phyloP scores from a whole-genome alignment of 176 grass and related monocot species.

The Hsuehochloa calcarea region DNA sequence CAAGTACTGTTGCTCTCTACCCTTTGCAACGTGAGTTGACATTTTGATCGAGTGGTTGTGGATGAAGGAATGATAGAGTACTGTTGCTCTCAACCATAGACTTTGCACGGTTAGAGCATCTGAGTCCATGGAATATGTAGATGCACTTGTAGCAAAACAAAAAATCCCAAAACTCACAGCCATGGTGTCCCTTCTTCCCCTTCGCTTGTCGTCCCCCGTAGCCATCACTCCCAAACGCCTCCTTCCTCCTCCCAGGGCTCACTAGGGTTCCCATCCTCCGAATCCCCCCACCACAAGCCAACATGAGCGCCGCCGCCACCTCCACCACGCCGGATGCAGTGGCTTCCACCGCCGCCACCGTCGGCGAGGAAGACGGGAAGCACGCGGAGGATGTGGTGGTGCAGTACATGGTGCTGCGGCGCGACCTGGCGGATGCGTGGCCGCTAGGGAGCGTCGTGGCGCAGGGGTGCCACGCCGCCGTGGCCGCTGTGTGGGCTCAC shows the following conservation, averaged over 20 bases:
- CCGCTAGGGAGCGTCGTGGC: constrained; percentile 82
- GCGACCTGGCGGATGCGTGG: constrained; percentile 83
- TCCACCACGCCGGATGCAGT: background rate
- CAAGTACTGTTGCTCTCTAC: too few species aligned
- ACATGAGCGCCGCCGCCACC: constrained; percentile 29
- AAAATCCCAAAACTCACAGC: background rate
- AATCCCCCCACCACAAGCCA: background rate
- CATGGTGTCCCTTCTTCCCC: constrained; percentile 24
- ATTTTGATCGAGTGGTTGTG: too few species aligned
- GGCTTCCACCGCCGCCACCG: background rate
- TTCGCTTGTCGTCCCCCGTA: constrained; percentile 28
- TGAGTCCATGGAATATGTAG: background rate
- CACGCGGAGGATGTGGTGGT: constrained; percentile 56
- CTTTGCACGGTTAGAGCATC: too few species aligned
- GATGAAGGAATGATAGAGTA: too few species aligned
- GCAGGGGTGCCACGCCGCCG: constrained; percentile 83
- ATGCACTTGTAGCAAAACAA: background rate
- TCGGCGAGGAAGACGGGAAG: background rate
- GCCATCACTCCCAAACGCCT: constrained; percentile 17
- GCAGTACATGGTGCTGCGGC: constrained; percentile 87
- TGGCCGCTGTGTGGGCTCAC: constrained; percentile 63
- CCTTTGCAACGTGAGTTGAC: too few species aligned
- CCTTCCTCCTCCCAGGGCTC: constrained; percentile 16
- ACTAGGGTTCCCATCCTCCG: constrained; percentile 14
- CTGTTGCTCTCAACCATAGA: too few species aligned